phyloP scores from a whole-genome alignment of 148 eudicot species.

The Diospyros lotus region DNA sequence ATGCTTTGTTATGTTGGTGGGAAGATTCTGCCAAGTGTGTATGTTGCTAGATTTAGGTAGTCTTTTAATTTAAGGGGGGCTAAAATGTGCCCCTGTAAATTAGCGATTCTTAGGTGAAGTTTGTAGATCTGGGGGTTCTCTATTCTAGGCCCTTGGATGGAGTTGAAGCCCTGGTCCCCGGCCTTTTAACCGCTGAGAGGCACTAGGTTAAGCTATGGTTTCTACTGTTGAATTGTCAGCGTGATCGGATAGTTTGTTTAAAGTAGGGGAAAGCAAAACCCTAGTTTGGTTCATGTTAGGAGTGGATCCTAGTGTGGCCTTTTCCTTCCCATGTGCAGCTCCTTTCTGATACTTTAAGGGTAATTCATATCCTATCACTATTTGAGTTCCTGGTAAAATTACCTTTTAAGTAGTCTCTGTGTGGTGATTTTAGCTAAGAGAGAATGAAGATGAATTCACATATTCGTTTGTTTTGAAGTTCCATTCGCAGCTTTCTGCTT shows the following conservation, averaged over 20 bases:
- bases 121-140: slow-evolving; percentile 5
- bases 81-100: neutral
- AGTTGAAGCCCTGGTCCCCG: slow-evolving; percentile 3
- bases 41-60: neutral
- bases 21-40: slow-evolving; percentile 6
- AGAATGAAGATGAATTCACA: too few relatives aligned
- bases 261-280: slow-evolving; percentile 19
- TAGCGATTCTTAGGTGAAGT: slow-evolving; percentile 4
- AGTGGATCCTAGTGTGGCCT: slow-evolving; percentile 25
- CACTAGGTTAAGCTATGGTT: neutral
- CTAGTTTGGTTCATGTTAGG: slow-evolving; percentile 26
- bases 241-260: slow-evolving; percentile 13
- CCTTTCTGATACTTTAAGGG: too few relatives aligned
- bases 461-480: too few relatives aligned
- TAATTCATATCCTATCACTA: too few relatives aligned
- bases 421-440: too few relatives aligned
- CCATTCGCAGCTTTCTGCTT: too few relatives aligned
- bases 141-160: slow-evolving; percentile 1
- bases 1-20: neutral
- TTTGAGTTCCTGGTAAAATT: too few relatives aligned
- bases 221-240: neutral
- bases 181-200: slow-evolving; percentile 15
- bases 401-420: too few relatives aligned
- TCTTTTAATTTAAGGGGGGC: slow-evolving; percentile 12
- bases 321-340: neutral